These are phyloP conservation scores for Ilex asprella DNA, from an alignment of 257 asterid species.

Conservation along the genomic window DNA sequence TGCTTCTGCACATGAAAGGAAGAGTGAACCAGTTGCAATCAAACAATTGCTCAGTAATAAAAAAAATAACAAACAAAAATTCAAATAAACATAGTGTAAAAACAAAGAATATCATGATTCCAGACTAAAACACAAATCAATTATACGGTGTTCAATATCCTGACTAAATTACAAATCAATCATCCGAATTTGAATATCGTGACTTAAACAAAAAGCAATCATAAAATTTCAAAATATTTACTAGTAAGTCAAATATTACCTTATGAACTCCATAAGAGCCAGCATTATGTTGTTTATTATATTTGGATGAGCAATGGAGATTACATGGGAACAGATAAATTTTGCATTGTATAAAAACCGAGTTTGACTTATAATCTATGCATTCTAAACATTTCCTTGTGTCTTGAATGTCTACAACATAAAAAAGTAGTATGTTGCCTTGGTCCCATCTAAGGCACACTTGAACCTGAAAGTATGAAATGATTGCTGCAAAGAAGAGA, in stretches of 20 bases:
- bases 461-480: background rate
- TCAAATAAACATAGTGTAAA: background rate
- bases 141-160: background rate
- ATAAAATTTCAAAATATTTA: too few relatives aligned
- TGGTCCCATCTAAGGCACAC: background rate
- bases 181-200: too few relatives aligned
- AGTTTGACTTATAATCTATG: background rate
- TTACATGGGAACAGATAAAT: background rate
- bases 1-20: slow-evolving; percentile 43
- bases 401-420: background rate
- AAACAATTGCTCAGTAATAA: background rate
- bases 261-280: too few relatives aligned
- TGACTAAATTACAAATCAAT: background rate
- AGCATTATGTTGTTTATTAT: too few relatives aligned
- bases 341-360: background rate
- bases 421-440: background rate
- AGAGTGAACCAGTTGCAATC: background rate
- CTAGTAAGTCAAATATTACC: too few relatives aligned
- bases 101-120: background rate
- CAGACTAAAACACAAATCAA: background rate
- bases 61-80: background rate
- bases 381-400: background rate
- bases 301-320: too few relatives aligned
- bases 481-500: background rate
- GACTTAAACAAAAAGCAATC: too few relatives aligned